A percentile compares a stretch with the other conserved stretches of the same genome.
These are phyloP conservation scores for Acephala macrosclerotiorum DNA, from an alignment of 2,329 filamentous ascomycete genomes.

Conservation along the genomic window DNA sequence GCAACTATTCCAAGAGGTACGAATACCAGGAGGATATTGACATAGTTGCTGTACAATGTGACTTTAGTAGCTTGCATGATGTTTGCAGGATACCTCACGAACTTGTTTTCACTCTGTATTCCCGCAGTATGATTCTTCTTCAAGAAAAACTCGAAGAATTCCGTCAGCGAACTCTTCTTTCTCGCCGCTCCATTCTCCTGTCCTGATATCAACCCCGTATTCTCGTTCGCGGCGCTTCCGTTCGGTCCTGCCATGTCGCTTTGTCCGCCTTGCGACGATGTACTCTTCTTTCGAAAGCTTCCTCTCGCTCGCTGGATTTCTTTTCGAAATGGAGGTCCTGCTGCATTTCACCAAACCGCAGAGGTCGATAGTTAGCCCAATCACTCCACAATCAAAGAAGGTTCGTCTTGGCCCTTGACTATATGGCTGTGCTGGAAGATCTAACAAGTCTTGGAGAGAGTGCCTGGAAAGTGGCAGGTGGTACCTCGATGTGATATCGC, in stretches of 20 bases:
- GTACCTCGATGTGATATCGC: constrained; percentile 19
- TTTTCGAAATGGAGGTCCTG: constrained; percentile 32
- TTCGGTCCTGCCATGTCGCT: constrained; percentile 31
- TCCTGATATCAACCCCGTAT: constrained; percentile 37
- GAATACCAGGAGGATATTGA: constrained; percentile 82
- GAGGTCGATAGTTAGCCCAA: constrained; percentile 31
- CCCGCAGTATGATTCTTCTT: constrained; percentile 39
- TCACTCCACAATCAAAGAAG: constrained; percentile 24
- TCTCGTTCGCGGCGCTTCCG: constrained; percentile 33
- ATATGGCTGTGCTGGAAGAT: constrained; percentile 26
- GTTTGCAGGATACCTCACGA: constrained; percentile 39
- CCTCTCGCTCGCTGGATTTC: constrained; percentile 31
- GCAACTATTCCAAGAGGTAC: constrained; percentile 81
- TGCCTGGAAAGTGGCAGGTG: constrained; percentile 1
- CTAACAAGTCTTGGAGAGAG: constrained; percentile 16
- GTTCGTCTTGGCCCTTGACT: constrained; percentile 29
- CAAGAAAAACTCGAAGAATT: constrained; percentile 38
- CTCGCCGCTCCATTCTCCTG: constrained; percentile 26
- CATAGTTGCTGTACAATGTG: constrained; percentile 50
- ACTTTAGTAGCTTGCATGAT: constrained; percentile 42
- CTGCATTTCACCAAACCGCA: constrained; percentile 34
- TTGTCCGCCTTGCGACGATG: not conserved
- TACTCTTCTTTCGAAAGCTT: constrained; percentile 5
- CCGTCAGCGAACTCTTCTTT: constrained; percentile 25
- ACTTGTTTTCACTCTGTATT: constrained; percentile 39